phyloP scores from a whole-genome alignment of 352 stramenopile species.

The Elongisporangium prolatum region DNA sequence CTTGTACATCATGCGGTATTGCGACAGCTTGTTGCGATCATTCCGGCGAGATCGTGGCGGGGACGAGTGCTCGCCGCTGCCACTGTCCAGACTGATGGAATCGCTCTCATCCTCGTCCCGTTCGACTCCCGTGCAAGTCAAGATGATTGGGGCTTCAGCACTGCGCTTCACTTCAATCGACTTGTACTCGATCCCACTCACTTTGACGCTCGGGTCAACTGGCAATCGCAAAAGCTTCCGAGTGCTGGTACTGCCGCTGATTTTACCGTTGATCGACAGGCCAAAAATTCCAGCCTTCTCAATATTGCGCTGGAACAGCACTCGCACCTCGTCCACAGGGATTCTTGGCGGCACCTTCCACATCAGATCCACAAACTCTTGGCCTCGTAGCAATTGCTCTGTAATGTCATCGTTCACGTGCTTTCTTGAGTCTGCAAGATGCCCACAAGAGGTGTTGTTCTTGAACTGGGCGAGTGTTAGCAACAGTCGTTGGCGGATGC shows the following conservation, averaged over 20 bases:
- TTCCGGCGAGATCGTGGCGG: constrained; percentile 2
- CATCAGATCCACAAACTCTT: constrained; percentile 81
- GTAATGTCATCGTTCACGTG: constrained; percentile 52
- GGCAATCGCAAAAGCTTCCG: constrained; percentile 48
- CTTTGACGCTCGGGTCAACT: constrained; percentile 68
- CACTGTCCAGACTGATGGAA: constrained; percentile 21
- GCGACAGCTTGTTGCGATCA: constrained; percentile 26
- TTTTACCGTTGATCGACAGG: constrained; percentile 1
- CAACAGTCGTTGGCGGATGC: constrained; percentile 73
- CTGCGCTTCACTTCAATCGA: constrained; percentile 80
- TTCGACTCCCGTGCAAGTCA: constrained; percentile 73
- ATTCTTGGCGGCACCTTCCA: constrained; percentile 77
- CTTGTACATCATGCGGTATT: constrained; percentile 87
- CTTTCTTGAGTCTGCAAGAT: constrained; percentile 19
- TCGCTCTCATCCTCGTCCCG: constrained; percentile 67
- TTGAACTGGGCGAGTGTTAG: constrained; percentile 67
- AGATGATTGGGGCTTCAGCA: constrained; percentile 75
- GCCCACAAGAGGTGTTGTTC: constrained; percentile 41
- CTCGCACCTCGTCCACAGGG: constrained; percentile 47
- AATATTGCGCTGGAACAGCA: constrained; percentile 42
- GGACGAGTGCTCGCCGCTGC: constrained; percentile 5
- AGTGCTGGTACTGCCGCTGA: constrained; percentile 3
- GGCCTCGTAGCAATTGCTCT: constrained; percentile 75
- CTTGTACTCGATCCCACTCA: constrained; percentile 65
- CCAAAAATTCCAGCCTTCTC: constrained; percentile 45